Percentiles rank a stretch among this genome's conserved stretches.
Evolutionary conservation across 805 yeast species (phyloP).

Genomic region (Wickerhamomyces silvicola): DNA sequence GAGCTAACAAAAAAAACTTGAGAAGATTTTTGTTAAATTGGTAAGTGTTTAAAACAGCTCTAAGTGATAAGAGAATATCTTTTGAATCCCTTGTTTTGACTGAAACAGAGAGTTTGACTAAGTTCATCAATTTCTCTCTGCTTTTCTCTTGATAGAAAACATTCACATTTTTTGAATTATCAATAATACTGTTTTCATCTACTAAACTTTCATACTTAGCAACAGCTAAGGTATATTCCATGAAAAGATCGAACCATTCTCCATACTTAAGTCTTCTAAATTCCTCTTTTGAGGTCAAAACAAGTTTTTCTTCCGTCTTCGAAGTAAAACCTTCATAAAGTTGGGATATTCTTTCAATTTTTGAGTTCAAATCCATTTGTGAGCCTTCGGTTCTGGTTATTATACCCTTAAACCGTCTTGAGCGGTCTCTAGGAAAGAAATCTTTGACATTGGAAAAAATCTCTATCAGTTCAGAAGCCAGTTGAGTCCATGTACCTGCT

Average conservation of each 20-base stretch:
- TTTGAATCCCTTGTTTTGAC: conserved; percentile 43
- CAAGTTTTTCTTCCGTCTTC: conserved; percentile 35
- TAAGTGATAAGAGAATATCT: conserved; percentile 48
- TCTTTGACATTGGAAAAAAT: conserved; percentile 71
- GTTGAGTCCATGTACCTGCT: conserved; percentile 71
- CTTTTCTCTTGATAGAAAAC: conserved; percentile 66
- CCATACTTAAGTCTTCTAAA: conserved; percentile 74
- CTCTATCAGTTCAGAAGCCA: conserved; percentile 78
- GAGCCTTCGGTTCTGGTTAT: conserved; percentile 54
- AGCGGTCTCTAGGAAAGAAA: conserved; percentile 74
- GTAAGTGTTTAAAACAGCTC: conserved; percentile 57
- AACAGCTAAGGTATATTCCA: conserved; percentile 67
- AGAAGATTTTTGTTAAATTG: conserved; percentile 72
- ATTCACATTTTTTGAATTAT: conserved; percentile 69
- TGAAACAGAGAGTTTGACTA: conserved; percentile 63
- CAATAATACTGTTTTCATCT: conserved; percentile 63
- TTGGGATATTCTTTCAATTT: conserved; percentile 59
- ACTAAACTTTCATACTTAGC: conserved; percentile 53
- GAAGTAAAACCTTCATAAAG: conserved; percentile 50
- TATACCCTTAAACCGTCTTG: conserved; percentile 62
- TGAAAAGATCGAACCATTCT: conserved; percentile 79
- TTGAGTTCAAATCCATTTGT: conserved; percentile 64
- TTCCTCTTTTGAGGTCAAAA: conserved; percentile 44
- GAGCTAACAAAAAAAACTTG: conserved; percentile 60
- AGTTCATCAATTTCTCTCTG: conserved; percentile 51